Conservation (phyloP, 768 basidiomycete species). For the Termitomyces sp. region DNA sequence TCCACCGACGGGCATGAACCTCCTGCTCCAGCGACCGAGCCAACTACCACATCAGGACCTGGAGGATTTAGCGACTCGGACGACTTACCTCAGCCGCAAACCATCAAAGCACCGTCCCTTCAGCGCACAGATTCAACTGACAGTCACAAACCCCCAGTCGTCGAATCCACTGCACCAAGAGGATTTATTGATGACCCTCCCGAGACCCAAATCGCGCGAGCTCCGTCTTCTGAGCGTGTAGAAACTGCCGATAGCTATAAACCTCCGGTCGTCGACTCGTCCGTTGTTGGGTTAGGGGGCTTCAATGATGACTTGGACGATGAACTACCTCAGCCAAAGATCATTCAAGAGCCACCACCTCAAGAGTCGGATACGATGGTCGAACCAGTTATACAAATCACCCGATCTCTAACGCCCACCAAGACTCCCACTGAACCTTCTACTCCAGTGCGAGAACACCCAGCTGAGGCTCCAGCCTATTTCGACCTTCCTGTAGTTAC, state of each 20-base stretch:
- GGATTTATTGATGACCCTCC: not conserved
- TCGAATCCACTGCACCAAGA: not conserved
- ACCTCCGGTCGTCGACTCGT: not conserved
- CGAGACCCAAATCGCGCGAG: not conserved
- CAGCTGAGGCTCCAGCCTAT: not conserved
- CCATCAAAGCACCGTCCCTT: not conserved
- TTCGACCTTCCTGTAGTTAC: not conserved
- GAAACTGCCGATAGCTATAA: not conserved
- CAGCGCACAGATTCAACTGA: not conserved
- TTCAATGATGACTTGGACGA: not conserved
- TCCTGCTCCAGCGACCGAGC: not conserved
- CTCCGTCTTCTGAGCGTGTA: not conserved
- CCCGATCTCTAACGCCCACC: not conserved
- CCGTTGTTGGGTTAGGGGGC: not conserved
- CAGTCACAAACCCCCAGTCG: not conserved
- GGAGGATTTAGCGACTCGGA: not conserved
- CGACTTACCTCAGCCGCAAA: not conserved
- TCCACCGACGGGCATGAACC: slow-evolving; percentile 12
- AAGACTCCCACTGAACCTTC: not conserved
- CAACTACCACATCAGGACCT: not conserved
- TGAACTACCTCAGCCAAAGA: not conserved
- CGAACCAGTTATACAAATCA: not conserved
- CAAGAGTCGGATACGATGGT: not conserved
- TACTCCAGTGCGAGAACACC: not conserved
- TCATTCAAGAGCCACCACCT: not conserved